phyloP scores from a whole-genome alignment of 352 stramenopile species.

The Pythium phragmitis region DNA sequence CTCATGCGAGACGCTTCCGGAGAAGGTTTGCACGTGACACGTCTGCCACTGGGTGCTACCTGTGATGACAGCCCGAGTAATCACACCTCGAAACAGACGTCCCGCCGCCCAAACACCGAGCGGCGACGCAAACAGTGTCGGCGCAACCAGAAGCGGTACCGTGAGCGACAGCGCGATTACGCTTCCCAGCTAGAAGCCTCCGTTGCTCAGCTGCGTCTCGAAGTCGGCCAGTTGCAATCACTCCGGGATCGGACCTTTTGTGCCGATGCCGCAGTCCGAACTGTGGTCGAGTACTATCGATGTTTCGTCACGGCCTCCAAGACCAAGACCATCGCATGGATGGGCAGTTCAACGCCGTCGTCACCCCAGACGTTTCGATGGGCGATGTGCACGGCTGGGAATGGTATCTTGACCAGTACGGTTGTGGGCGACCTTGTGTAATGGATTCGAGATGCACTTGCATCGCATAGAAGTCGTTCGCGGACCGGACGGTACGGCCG shows the following conservation, averaged over 20 bases:
- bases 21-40: not conserved
- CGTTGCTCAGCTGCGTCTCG: not conserved
- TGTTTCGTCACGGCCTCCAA: not conserved
- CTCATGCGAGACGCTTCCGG: not conserved
- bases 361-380: not conserved
- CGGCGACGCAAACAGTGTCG: conserved; percentile 12
- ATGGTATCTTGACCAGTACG: not conserved
- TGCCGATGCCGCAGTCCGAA: not conserved
- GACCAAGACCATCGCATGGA: not conserved
- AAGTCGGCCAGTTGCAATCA: not conserved
- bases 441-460: not conserved
- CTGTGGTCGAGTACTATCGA: not conserved
- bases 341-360: not conserved
- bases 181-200: not conserved
- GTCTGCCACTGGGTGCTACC: not conserved
- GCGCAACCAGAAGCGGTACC: conserved; percentile 5
- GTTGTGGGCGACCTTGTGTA: not conserved
- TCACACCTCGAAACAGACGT: not conserved
- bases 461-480: not conserved
- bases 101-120: not conserved
- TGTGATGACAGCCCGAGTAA: not conserved
- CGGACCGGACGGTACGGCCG: not conserved
- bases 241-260: not conserved
- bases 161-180: not conserved
- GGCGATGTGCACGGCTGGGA: not conserved